phyloP scores from a whole-genome alignment of 176 grass and related monocot species.

The Secale cereale region DNA sequence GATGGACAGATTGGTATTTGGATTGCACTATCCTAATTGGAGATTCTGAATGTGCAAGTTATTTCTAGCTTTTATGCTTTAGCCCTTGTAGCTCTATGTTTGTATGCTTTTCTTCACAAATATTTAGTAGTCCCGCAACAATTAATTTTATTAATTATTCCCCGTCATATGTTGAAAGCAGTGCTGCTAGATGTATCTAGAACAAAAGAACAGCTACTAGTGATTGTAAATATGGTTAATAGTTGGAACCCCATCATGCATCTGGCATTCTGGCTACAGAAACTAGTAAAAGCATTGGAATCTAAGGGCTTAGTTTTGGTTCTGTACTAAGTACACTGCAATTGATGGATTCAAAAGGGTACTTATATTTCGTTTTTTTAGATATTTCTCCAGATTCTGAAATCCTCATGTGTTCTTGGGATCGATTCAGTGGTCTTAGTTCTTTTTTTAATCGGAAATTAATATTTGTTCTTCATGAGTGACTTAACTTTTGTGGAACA shows the following conservation, averaged over 20 bases:
- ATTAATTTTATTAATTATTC: neutral
- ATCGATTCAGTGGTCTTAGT: neutral
- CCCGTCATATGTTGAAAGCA: neutral
- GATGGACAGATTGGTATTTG: neutral
- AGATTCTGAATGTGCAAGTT: neutral
- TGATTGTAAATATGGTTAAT: neutral
- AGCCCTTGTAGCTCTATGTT: neutral
- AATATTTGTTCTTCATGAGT: neutral
- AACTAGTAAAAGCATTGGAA: neutral
- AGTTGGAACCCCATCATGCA: too few relatives aligned
- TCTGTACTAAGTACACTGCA: neutral
- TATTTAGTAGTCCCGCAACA: neutral
- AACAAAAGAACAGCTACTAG: neutral
- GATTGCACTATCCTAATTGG: neutral
- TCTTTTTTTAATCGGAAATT: neutral
- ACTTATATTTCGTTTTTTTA: neutral
- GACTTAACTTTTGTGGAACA: neutral
- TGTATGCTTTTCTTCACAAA: neutral
- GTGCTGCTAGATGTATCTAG: neutral
- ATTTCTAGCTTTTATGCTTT: neutral
- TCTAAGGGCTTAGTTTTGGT: neutral
- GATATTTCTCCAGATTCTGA: neutral
- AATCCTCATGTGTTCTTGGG: constrained; percentile 1
- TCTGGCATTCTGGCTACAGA: neutral
- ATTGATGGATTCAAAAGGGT: neutral